A percentile compares a stretch with the other conserved stretches of the same genome.
Conservation (phyloP, 139 green algal genomes). For the Auxenochlorella pyrenoidosa region DNA sequence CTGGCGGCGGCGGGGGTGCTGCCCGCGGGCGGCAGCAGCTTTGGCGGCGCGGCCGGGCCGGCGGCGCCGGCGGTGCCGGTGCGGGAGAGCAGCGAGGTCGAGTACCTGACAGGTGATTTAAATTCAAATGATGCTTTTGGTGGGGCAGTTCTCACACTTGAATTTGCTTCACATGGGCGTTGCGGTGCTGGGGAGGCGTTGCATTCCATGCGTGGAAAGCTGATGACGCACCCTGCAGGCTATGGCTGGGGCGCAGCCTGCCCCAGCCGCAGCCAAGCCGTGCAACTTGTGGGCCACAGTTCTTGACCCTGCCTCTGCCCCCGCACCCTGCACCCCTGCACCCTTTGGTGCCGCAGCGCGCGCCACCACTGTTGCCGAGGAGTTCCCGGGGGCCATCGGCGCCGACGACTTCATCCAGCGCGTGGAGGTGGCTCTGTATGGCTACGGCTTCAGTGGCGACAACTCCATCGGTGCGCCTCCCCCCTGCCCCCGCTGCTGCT, state of each 20-base stretch:
- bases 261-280: not conserved
- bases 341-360: not conserved
- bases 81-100: not conserved
- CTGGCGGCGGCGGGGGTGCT: not conserved
- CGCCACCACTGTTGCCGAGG: not conserved
- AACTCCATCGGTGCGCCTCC: constrained; percentile 21
- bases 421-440: constrained; percentile 72
- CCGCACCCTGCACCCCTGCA: not conserved
- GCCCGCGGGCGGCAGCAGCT: not conserved
- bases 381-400: constrained; percentile 72
- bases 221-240: not conserved
- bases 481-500: not conserved
- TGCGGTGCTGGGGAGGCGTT: too few relatives aligned
- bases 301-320: not conserved
- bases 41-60: too few relatives aligned
- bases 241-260: too few relatives aligned
- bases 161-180: too few relatives aligned
- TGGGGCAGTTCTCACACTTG: too few relatives aligned
- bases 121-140: not conserved
- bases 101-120: not conserved
- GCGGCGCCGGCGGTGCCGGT: not conserved
- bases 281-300: not conserved
- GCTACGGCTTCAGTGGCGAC: constrained; percentile 71
- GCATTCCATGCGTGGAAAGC: too few relatives aligned
- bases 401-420: constrained; percentile 86